Conservation (phyloP, 169 alveolate species). For the Plasmodium gaboni region DNA sequence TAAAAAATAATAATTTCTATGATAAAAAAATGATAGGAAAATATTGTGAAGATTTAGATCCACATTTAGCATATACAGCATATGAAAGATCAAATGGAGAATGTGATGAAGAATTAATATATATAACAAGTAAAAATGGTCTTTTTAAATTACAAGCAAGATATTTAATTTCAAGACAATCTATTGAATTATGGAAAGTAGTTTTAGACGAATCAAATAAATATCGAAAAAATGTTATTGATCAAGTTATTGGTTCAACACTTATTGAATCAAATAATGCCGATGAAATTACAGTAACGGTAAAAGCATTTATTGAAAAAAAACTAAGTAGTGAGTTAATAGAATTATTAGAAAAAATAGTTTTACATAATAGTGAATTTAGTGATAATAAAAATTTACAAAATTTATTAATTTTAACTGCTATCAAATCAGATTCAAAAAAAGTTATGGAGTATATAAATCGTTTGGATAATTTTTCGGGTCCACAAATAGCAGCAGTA, state of each 20-base stretch:
- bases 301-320: slow-evolving; percentile 98
- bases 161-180: slow-evolving; percentile 97
- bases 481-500: slow-evolving; percentile 96
- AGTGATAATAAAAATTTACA: slow-evolving; percentile 95
- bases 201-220: slow-evolving; percentile 93
- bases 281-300: slow-evolving; percentile 96
- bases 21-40: slow-evolving; percentile 97
- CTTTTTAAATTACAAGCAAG: slow-evolving; percentile 97
- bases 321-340: slow-evolving; percentile 97
- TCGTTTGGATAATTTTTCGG: slow-evolving; percentile 97
- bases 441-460: slow-evolving; percentile 92
- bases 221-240: slow-evolving; percentile 95
- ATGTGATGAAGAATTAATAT: slow-evolving; percentile 97
- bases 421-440: slow-evolving; percentile 83
- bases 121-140: slow-evolving; percentile 96
- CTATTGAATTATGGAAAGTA: slow-evolving; percentile 96
- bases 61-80: slow-evolving; percentile 98
- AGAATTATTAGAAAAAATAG: slow-evolving; percentile 87
- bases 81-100: slow-evolving; percentile 98
- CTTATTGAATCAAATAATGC: slow-evolving; percentile 97
- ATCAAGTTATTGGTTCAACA: slow-evolving; percentile 96
- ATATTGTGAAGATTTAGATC: slow-evolving; percentile 99
- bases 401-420: slow-evolving; percentile 84
- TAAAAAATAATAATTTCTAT: slow-evolving; percentile 96
- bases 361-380: slow-evolving; percentile 92